Base-by-base conservation (phyloP, 2,329 filamentous ascomycete species). In the Pseudogymnoascus sp. region DNA sequence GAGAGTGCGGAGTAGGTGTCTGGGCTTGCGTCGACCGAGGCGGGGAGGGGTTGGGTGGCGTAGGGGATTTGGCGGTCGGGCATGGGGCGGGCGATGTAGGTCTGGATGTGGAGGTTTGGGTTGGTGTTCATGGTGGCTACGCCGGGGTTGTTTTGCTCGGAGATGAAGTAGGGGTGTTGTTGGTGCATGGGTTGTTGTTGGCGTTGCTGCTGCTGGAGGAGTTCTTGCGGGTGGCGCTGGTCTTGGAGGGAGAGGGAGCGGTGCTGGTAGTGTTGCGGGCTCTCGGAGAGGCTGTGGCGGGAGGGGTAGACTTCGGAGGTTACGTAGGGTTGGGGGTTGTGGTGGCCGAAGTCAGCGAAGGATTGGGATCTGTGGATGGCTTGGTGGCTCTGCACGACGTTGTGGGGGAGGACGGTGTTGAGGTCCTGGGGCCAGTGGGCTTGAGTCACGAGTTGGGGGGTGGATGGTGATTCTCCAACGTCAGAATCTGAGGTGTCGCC, bases 71-170 rank as follows among this genome's bases (percentile, higher is more conserved):
- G 75, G 50, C 77, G 74, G 63, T 82, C 80, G 26, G 78, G 75
- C 57, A 79, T 78, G 67, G 79, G 79, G 36, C 78, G 77, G n/a
- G 79, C 77, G 60, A 83, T 76, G 38, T 67, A 64, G 5, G 67
- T 72, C 64, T 80, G 75, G 6, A 77, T 73, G n/a, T 78, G 76
- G 59, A 83, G 74, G 17, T 57, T 57, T 6, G 77, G 69, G 67
- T 78, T 79, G 10, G 82, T 79, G 73, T 82, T 84, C 79, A 87
- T 82, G 11, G 83, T 87, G 33, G 83, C 84, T 5, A 87, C 81
- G 11, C 81, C 83, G 9, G 84, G 83, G 68, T 86, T 86, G 71
- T 78, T 80, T 67, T 85, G 82, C 64, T 87, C 84, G 0, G 85
- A 81, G 31, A 87, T 78, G 68, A 85, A 88, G 57, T 74, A 74